Evolutionary conservation across 768 basidiomycete species (phyloP).

Genomic region (Pisolithus orientalis): DNA sequence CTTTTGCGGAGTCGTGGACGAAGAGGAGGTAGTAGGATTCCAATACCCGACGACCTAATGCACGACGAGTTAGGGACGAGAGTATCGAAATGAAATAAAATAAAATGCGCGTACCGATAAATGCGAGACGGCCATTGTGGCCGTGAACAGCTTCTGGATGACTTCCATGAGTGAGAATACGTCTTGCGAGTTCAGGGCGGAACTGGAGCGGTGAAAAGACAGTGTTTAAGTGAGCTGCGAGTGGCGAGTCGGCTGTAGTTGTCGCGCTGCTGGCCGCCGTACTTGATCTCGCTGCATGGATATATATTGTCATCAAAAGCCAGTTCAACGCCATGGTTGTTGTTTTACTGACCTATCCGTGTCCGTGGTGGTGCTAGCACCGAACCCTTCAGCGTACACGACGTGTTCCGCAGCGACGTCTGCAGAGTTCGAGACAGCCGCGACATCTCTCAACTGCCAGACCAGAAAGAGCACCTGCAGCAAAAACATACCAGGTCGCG

Average conservation of each 20-base stretch:
- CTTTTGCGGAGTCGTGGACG: slow-evolving; percentile 48
- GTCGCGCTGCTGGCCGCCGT: background rate
- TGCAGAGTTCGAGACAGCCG: slow-evolving; percentile 13
- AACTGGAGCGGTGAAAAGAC: slow-evolving; percentile 66
- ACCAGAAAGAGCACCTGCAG: too few relatives aligned
- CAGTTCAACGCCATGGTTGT: background rate
- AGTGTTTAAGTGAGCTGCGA: slow-evolving; percentile 52
- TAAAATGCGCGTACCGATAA: slow-evolving; percentile 47
- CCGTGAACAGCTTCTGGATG: slow-evolving; percentile 59
- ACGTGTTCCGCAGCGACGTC: slow-evolving; percentile 8
- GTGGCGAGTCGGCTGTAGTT: slow-evolving; percentile 15
- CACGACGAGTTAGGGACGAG: background rate
- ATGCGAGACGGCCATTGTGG: slow-evolving; percentile 67
- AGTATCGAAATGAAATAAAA: background rate
- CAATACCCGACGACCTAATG: slow-evolving; percentile 69
- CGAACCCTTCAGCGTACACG: slow-evolving; percentile 6
- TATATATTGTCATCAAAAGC: background rate
- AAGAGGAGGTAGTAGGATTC: slow-evolving; percentile 72
- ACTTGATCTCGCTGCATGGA: background rate
- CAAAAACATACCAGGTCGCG: background rate
- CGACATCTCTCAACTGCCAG: slow-evolving; percentile 10
- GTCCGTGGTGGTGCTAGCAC: slow-evolving; percentile 13
- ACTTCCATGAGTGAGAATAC: slow-evolving; percentile 74
- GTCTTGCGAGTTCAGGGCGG: slow-evolving; percentile 60
- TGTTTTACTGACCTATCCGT: slow-evolving; percentile 3